phyloP scores from a whole-genome alignment of 2,329 filamentous ascomycete genomes.

The Exophiala bonariae region DNA sequence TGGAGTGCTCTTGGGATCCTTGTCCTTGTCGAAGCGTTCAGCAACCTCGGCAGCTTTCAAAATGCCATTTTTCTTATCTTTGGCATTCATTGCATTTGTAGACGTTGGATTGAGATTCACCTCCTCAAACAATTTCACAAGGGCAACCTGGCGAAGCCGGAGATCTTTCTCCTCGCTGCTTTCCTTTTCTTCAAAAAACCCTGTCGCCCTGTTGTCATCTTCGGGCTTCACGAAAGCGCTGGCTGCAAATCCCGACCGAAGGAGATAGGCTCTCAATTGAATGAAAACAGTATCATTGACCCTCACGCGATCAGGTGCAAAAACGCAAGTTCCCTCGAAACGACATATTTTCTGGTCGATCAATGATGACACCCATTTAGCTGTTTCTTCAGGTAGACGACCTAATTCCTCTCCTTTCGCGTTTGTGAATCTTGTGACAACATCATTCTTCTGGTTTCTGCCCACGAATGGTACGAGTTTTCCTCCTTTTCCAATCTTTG shows the following conservation, averaged over 20 bases:
- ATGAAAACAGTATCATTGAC: conserved; percentile 95
- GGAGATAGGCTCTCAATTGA: conserved; percentile 76
- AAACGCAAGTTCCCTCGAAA: conserved; percentile 87
- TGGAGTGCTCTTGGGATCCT: conserved; percentile 40
- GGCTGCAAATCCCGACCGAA: conserved; percentile 71
- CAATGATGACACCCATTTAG: conserved; percentile 87
- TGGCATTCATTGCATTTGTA: conserved; percentile 71
- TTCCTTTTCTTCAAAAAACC: conserved; percentile 81
- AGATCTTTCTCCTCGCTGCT: conserved; percentile 81
- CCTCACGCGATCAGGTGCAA: conserved; percentile 77
- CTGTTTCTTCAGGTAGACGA: conserved; percentile 79
- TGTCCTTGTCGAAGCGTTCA: conserved; percentile 69
- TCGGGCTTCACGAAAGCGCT: conserved; percentile 62
- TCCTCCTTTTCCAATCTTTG: conserved; percentile 46
- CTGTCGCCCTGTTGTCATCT: conserved; percentile 69
- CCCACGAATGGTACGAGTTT: conserved; percentile 41
- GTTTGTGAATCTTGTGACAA: conserved; percentile 90
- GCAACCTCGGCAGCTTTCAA: conserved; percentile 85
- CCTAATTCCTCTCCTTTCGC: conserved; percentile 77
- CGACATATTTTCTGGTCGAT: conserved; percentile 86
- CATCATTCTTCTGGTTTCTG: conserved; percentile 69
- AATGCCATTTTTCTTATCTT: conserved; percentile 78
- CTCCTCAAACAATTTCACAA: conserved; percentile 87
- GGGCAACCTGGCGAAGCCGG: conserved; percentile 77
- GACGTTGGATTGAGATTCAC: conserved; percentile 77